These are phyloP conservation scores for Wallacemonas sp. DNA, from an alignment of 208 protist genomes.

Conservation along the genomic window DNA sequence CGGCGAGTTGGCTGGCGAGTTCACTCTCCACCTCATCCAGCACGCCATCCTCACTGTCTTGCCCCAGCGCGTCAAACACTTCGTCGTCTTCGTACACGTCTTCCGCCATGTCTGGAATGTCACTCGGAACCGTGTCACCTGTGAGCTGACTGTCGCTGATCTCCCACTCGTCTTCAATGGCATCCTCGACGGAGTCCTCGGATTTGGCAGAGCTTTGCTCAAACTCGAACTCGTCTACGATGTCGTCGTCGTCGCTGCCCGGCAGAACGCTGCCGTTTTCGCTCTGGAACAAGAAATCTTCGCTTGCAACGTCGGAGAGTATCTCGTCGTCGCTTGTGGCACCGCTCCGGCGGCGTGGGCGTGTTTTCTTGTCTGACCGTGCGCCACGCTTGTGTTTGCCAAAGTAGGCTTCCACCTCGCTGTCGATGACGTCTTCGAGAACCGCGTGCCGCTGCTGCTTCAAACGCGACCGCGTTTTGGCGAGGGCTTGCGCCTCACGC, in stretches of 20 bases:
- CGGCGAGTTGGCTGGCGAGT: constrained; percentile 20
- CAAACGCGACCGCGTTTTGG: constrained; percentile 22
- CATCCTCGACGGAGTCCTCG: constrained; percentile 6
- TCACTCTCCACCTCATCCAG: constrained; percentile 19
- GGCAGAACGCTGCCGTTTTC: constrained; percentile 1
- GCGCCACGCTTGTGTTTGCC: constrained; percentile 5
- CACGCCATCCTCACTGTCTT: constrained; percentile 4
- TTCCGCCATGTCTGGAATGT: constrained; percentile 10
- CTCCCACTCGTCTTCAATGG: constrained; percentile 38
- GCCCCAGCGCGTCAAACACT: constrained; percentile 13
- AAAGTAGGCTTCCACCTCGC: constrained; percentile 11
- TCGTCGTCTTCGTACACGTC: constrained; percentile 21
- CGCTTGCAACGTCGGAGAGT: not conserved
- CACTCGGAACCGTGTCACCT: not conserved
- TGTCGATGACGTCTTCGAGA: constrained; percentile 13
- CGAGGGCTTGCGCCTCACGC: constrained; percentile 47
- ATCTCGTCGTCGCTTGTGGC: not conserved
- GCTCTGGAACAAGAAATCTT: constrained; percentile 1
- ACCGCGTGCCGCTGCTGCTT: constrained; percentile 10
- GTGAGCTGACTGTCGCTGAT: not conserved
- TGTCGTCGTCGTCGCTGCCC: not conserved
- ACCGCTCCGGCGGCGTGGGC: not conserved
- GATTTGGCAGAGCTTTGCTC: no score
- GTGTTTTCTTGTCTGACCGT: not conserved
- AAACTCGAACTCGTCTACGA: no score